Evolutionary conservation across 179 eudicot genomes (phyloP).

Genomic region (Silene coronaria): DNA sequence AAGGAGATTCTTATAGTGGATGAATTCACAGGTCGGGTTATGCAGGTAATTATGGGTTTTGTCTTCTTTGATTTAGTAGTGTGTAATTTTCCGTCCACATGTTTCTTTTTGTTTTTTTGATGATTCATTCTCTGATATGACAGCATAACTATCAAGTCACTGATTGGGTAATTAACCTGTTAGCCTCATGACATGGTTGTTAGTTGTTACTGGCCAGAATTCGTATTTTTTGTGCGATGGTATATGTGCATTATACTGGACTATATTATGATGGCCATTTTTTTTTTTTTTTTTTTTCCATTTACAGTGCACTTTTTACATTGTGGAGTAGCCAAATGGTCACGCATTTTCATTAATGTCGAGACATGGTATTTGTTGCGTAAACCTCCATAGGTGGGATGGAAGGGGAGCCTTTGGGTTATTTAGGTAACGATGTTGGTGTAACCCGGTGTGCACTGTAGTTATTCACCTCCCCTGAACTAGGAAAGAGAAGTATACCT

Average conservation of each 20-base stretch:
- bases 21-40: slow-evolving; percentile 98
- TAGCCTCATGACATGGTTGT: neutral
- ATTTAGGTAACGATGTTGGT: neutral
- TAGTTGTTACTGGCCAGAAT: neutral
- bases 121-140: neutral
- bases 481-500: neutral
- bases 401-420: neutral
- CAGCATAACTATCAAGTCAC: neutral
- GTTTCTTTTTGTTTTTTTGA: neutral
- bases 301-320: neutral
- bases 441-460: neutral
- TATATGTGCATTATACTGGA: neutral
- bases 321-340: neutral
- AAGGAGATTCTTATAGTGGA: slow-evolving; percentile 96
- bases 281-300: neutral
- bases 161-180: neutral
- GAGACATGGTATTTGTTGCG: neutral
- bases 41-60: slow-evolving; percentile 55
- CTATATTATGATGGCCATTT: neutral
- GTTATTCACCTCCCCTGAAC: neutral
- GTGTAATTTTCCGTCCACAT: neutral
- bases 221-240: neutral
- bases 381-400: neutral
- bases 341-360: neutral
- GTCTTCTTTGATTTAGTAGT: neutral